These are phyloP conservation scores for Rhodamnia argentea DNA, from an alignment of 345 rosid species.

Conservation along the genomic window DNA sequence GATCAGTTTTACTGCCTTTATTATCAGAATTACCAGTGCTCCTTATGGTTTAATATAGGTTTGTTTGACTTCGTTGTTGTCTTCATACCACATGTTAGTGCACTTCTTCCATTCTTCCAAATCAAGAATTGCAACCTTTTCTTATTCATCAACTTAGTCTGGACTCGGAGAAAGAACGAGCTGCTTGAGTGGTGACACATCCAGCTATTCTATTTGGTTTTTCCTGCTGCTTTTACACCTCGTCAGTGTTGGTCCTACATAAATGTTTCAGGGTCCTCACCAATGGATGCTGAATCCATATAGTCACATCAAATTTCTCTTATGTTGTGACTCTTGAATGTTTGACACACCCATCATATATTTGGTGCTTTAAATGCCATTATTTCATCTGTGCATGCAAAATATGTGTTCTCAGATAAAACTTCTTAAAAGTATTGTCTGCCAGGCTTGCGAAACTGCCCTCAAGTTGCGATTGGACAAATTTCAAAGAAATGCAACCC, in stretches of 20 bases:
- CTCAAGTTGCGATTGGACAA: slow-evolving; percentile 50
- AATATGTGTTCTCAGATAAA: background rate
- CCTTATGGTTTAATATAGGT: background rate
- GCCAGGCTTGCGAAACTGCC: slow-evolving; percentile 63
- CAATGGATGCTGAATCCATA: background rate
- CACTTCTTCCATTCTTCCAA: background rate
- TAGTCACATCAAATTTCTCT: background rate
- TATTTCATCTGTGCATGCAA: background rate
- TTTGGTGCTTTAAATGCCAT: background rate
- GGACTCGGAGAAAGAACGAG: background rate
- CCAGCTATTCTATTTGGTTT: background rate
- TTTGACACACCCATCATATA: background rate
- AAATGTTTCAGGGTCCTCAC: background rate
- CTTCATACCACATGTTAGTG: background rate
- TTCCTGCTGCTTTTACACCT: background rate
- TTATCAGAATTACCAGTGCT: background rate
- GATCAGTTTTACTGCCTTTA: background rate
- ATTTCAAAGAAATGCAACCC: slow-evolving; percentile 51
- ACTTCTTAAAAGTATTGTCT: background rate
- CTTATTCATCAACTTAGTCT: background rate
- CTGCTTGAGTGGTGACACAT: background rate
- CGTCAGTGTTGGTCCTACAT: background rate
- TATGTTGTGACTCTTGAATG: background rate
- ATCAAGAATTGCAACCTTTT: background rate
- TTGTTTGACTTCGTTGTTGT: background rate